Conservation (phyloP, 345 rosid species). For the Hibiscus tridactylites region DNA sequence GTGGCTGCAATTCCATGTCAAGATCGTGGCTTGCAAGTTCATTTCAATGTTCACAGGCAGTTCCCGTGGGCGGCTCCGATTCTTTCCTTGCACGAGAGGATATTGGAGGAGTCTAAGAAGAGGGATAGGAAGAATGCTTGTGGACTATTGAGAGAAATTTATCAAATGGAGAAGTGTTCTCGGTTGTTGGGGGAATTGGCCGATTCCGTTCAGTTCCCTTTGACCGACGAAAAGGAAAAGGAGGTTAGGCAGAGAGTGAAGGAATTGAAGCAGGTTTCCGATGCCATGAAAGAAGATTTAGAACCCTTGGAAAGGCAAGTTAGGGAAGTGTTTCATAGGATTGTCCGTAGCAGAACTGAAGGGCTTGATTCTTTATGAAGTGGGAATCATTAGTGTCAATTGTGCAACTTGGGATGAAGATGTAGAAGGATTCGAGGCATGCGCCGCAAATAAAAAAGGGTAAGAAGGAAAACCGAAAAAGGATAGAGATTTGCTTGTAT, state of each 20-base stretch:
- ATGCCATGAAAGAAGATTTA: constrained; percentile 52
- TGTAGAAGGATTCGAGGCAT: constrained; percentile 9
- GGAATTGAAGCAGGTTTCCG: constrained; percentile 49
- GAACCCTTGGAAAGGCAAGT: constrained; percentile 84
- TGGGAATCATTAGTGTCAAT: constrained; percentile 13
- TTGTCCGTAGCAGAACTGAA: constrained; percentile 73
- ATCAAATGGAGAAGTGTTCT: constrained; percentile 59
- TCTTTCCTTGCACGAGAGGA: constrained; percentile 56
- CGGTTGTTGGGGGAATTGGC: constrained; percentile 56
- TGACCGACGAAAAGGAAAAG: constrained; percentile 45
- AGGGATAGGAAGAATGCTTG: constrained; percentile 69
- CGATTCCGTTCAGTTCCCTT: constrained; percentile 65
- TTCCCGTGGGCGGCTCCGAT: constrained; percentile 61
- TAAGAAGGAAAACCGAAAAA: constrained; percentile 14
- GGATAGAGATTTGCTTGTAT: constrained; percentile 17
- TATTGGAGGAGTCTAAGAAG: constrained; percentile 72
- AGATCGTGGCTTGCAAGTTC: constrained; percentile 84
- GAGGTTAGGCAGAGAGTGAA: constrained; percentile 57
- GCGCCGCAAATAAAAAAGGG: constrained; percentile 8
- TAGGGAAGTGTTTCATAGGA: constrained; percentile 72
- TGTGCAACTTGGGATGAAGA: constrained; percentile 12
- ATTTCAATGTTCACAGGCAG: constrained; percentile 64
- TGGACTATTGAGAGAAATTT: constrained; percentile 81
- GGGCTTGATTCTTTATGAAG: constrained; percentile 59
- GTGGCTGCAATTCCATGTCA: constrained; percentile 98